Percentiles rank a stretch among this genome's conserved stretches.
These are phyloP conservation scores for Aphanomyces euteiches DNA, from an alignment of 352 stramenopile species.

Conservation along the genomic window DNA sequence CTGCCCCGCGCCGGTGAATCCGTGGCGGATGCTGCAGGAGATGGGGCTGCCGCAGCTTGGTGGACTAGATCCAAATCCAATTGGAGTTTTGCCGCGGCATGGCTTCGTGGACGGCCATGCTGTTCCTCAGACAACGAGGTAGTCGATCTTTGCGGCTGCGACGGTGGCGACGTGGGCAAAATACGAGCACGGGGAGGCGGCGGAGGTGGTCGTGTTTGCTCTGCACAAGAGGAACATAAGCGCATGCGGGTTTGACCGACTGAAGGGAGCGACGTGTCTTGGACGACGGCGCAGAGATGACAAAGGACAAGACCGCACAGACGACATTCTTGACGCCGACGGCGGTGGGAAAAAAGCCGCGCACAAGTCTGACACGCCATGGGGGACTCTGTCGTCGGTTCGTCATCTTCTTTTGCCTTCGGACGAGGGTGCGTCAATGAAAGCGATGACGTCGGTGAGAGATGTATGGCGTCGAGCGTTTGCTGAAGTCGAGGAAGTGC, in stretches of 20 bases:
- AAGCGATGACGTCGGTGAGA: constrained; percentile 44
- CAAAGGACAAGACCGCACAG: constrained; percentile 75
- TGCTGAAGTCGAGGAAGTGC: constrained; percentile 37
- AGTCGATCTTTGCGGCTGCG: too few species aligned
- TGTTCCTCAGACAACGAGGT: too few species aligned
- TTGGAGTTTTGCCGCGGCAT: background rate
- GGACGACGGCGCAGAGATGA: constrained; percentile 63
- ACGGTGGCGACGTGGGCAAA: too few species aligned
- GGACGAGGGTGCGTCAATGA: constrained; percentile 59
- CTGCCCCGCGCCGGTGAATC: background rate
- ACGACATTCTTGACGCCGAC: constrained; percentile 69
- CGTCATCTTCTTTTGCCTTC: constrained; percentile 47
- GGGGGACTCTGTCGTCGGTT: constrained; percentile 38
- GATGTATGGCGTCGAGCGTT: constrained; percentile 38
- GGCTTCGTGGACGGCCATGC: too few species aligned
- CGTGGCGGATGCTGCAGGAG: background rate
- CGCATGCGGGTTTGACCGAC: constrained; percentile 60
- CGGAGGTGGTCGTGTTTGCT: background rate
- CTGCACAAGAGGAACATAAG: constrained; percentile 53
- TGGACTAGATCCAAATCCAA: constrained; percentile 16
- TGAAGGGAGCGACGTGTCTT: constrained; percentile 61
- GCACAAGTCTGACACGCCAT: constrained; percentile 59
- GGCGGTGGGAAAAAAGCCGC: constrained; percentile 62
- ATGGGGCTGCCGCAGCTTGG: too few species aligned
- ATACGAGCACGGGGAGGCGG: background rate